phyloP scores from a whole-genome alignment of 2,329 filamentous ascomycete genomes.

The Exophiala oligosperma region DNA sequence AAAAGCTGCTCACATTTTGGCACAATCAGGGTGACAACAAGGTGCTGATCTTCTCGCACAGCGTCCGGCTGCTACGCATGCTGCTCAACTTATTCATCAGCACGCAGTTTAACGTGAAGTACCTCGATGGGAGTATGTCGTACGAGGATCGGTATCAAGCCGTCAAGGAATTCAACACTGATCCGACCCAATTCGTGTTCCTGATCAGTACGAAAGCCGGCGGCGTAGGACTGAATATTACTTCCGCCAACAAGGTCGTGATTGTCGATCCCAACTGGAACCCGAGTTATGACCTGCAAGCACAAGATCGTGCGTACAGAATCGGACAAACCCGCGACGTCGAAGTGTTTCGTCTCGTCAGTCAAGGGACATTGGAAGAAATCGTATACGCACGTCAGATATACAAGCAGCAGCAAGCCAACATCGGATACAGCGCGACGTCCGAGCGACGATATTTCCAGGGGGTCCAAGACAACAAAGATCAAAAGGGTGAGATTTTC shows the following conservation, averaged over 20 bases:
- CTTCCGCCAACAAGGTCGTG: conserved; percentile 95
- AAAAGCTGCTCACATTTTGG: conserved; percentile 86
- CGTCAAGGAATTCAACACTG: conserved; percentile 89
- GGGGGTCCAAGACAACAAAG: conserved; percentile 81
- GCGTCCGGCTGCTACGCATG: conserved; percentile 79
- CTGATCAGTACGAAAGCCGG: conserved; percentile 92
- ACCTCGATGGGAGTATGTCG: conserved; percentile 79
- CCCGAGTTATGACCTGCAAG: conserved; percentile 88
- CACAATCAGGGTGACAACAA: conserved; percentile 80
- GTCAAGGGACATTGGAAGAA: conserved; percentile 90
- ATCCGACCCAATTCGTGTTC: conserved; percentile 87
- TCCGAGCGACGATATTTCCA: conserved; percentile 93
- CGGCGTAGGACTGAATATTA: conserved; percentile 93
- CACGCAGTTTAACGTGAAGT: conserved; percentile 87
- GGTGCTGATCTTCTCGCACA: conserved; percentile 92
- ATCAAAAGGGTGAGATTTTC: conserved; percentile 90
- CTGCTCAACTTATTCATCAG: conserved; percentile 81
- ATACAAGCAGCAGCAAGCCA: conserved; percentile 98
- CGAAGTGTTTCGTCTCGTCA: conserved; percentile 90
- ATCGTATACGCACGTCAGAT: conserved; percentile 96
- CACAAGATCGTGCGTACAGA: conserved; percentile 92
- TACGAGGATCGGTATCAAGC: conserved; percentile 79
- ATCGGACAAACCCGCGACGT: conserved; percentile 93
- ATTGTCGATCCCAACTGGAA: conserved; percentile 99
- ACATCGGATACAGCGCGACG: conserved; percentile 93